Evolutionary conservation across 2,329 filamentous ascomycete species (phyloP), one percentile per base, ranked within the genome.

Genomic region (Fusarium devonianum): DNA sequence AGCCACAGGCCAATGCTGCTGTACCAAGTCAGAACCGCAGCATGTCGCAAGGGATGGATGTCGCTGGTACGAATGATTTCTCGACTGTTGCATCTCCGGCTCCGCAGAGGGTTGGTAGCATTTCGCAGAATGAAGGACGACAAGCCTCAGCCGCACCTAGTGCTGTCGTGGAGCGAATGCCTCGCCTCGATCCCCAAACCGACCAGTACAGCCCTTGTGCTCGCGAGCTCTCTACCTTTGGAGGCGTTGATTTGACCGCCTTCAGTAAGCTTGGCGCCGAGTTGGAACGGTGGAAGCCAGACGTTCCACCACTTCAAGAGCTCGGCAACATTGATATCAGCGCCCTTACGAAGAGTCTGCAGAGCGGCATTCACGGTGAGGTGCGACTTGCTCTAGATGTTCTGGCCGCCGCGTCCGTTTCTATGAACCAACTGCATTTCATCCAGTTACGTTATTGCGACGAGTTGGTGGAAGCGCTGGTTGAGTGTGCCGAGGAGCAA

Each of bases 401-500:
- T 0, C 77, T 99, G 25, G 86, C 85, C 8, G 84, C 83, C 14
- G 79, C 94, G 10, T 77, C 78, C 3, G 69, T 74, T 11, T 90
- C 89, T 3, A 82, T 82, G 43, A 78, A 82, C 4, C 79, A 87
- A 17, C 78, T 80, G n/a, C 77, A 92, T 13, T 84, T 86, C 30
- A 74, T 87, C 14, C 80, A 85, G 30, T 75, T 96, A 29, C 79
- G 85, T 47, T 83, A 84, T 44, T 96, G 90, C 66, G 92, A 96
- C 48, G 94, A 97, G 67, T 73, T 99, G 47, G 81, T 96, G 13
- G 94, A 97, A 52, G 88, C 89, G 1, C 74, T 99, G 40, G 78
- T 97, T 23, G 94, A 97, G 60, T 96, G 90, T 67, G 94, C 90
- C 2, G 92, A 97, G 70, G 88, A 92, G 10, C 91, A 97, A 68